A percentile compares a stretch with the other conserved stretches of the same genome.
These are phyloP conservation scores for Stereocaulon alpinum DNA, from an alignment of 495 filamentous ascomycete species.

Conservation along the genomic window DNA sequence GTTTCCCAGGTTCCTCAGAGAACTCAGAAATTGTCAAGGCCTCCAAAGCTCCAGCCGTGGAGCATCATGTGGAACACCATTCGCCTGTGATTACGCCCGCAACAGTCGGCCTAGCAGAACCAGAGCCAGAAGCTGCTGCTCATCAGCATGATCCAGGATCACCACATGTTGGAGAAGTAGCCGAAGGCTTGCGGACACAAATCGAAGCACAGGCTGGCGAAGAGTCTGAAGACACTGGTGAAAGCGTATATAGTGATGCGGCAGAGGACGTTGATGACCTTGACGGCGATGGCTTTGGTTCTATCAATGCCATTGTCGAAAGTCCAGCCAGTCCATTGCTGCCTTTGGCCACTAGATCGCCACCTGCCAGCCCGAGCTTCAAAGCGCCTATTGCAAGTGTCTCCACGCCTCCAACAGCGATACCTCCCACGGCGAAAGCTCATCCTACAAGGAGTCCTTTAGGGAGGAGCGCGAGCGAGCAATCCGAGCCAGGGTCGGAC, in stretches of 20 bases:
- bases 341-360: slow-evolving; percentile 4
- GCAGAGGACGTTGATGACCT: slow-evolving; percentile 62
- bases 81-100: slow-evolving; percentile 28
- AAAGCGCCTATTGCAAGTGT: slow-evolving; percentile 6
- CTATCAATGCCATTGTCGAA: slow-evolving; percentile 74
- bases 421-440: not conserved
- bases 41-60: not conserved
- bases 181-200: slow-evolving; percentile 23
- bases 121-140: slow-evolving; percentile 21
- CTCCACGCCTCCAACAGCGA: not conserved
- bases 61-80: slow-evolving; percentile 18
- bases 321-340: slow-evolving; percentile 32
- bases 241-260: slow-evolving; percentile 81
- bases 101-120: slow-evolving; percentile 31
- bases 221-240: slow-evolving; percentile 42
- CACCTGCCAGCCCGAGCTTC: not conserved
- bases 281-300: slow-evolving; percentile 67
- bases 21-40: not conserved
- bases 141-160: slow-evolving; percentile 16
- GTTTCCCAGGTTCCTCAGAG: slow-evolving; percentile 19
- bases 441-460: slow-evolving; percentile 1
- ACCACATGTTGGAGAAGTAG: slow-evolving; percentile 25
- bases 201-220: slow-evolving; percentile 26
- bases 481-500: slow-evolving; percentile 23
- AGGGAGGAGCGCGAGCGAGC: slow-evolving; percentile 13